phyloP scores from a whole-genome alignment of 2,329 filamentous ascomycete genomes.

The Penicillium sclerotigenum region DNA sequence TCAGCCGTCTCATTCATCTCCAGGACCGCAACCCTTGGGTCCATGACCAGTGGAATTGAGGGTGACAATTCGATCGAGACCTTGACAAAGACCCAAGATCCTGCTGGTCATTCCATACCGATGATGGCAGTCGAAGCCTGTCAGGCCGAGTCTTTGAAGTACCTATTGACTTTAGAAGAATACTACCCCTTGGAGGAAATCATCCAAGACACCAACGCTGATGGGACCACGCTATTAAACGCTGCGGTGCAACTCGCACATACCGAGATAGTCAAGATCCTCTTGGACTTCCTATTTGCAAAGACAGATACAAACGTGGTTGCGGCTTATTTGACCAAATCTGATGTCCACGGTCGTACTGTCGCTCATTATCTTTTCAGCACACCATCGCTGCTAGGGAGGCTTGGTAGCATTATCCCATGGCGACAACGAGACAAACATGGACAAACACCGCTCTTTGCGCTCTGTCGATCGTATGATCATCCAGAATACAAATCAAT shows the following conservation, averaged over 20 bases:
- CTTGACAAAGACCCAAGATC: conserved; percentile 55
- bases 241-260: conserved; percentile 86
- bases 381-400: conserved; percentile 72
- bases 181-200: conserved; percentile 71
- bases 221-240: conserved; percentile 83
- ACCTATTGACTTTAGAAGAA: conserved; percentile 72
- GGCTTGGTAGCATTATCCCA: conserved; percentile 73
- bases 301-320: conserved; percentile 57
- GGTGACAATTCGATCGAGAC: conserved; percentile 80
- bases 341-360: conserved; percentile 83
- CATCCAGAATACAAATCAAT: conserved; percentile 81
- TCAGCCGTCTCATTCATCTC: conserved; percentile 83
- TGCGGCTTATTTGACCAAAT: conserved; percentile 65
- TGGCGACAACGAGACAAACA: conserved; percentile 94
- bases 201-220: conserved; percentile 80
- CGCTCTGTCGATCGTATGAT: conserved; percentile 91
- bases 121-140: conserved; percentile 82
- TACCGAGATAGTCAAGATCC: conserved; percentile 66
- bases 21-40: conserved; percentile 72
- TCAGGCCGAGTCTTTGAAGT: conserved; percentile 69
- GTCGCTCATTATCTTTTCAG: conserved; percentile 96
- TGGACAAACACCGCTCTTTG: conserved; percentile 95
- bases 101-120: conserved; percentile 73
- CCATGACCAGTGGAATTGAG: conserved; percentile 69
- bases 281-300: conserved; percentile 68